Conservation (phyloP, 2,329 filamentous ascomycete species). For the Fusarium albidum region DNA sequence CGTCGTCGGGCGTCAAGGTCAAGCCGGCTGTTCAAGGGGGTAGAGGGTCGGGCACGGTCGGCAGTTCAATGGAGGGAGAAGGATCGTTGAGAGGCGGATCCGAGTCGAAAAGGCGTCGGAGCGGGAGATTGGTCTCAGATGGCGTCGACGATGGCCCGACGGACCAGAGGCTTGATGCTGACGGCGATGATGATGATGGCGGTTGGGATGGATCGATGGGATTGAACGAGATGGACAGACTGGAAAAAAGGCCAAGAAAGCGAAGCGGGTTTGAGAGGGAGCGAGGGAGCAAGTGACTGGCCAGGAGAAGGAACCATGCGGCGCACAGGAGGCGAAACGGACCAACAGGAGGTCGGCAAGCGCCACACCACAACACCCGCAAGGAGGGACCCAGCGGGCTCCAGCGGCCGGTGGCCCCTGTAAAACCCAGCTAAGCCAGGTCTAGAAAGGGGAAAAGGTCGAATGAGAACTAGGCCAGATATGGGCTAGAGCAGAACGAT, state of each 20-base stretch:
- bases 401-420: conserved; percentile 10
- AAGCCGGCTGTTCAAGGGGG: conserved; percentile 24
- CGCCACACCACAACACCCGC: conserved; percentile 18
- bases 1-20: conserved; percentile 27
- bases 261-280: conserved; percentile 32
- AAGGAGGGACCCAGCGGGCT: conserved; percentile 22
- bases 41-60: conserved; percentile 12
- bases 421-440: conserved; percentile 18
- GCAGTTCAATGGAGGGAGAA: conserved; percentile 15
- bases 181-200: conserved; percentile 7
- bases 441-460: conserved; percentile 29
- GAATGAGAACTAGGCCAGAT: conserved; percentile 17
- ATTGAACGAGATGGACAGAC: conserved; percentile 30
- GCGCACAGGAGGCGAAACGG: conserved; percentile 17
- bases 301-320: conserved; percentile 21
- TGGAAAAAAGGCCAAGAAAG: conserved; percentile 34
- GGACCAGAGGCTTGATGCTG: neutral
- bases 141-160: neutral
- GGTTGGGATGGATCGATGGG: conserved; percentile 32
- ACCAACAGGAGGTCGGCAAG: conserved; percentile 35
- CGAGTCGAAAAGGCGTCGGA: conserved; percentile 2
- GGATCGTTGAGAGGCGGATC: conserved; percentile 11
- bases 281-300: conserved; percentile 33
- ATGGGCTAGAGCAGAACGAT: conserved; percentile 11
- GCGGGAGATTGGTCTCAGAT: neutral